phyloP scores from a whole-genome alignment of 495 filamentous ascomycete genomes.

The Penicillium subrubescens region DNA sequence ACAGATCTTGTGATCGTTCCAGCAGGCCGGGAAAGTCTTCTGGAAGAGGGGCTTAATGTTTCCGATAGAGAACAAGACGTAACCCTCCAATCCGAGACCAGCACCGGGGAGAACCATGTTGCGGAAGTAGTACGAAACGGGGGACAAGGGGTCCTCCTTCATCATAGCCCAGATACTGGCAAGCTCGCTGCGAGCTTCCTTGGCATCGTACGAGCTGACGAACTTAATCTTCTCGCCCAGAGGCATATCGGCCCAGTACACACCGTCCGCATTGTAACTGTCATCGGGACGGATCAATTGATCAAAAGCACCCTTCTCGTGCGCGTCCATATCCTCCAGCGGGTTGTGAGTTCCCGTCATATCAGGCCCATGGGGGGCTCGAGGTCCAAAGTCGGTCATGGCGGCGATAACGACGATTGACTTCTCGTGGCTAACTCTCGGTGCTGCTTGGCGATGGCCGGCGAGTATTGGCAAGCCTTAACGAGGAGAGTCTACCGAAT shows the following conservation, averaged over 20 bases:
- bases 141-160: constrained; percentile 77
- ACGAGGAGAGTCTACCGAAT: constrained; percentile 5
- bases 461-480: constrained; percentile 10
- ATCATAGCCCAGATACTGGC: constrained; percentile 69
- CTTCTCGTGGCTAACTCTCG: not conserved
- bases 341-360: constrained; percentile 54
- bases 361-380: constrained; percentile 58
- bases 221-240: constrained; percentile 67
- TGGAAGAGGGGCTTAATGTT: constrained; percentile 79
- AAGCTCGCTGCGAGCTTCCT: constrained; percentile 67
- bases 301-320: constrained; percentile 73
- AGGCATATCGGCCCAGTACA: constrained; percentile 87
- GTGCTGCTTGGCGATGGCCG: not conserved
- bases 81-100: constrained; percentile 85
- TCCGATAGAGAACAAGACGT: constrained; percentile 93
- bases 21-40: constrained; percentile 70
- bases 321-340: constrained; percentile 56
- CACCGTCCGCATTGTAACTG: constrained; percentile 74
- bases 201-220: constrained; percentile 65
- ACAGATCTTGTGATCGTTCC: constrained; percentile 65
- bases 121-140: constrained; percentile 77
- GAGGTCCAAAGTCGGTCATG: constrained; percentile 56
- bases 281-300: constrained; percentile 79
- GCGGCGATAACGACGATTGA: constrained; percentile 5
- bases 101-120: constrained; percentile 89